Base-by-base conservation (phyloP, 2,329 filamentous ascomycete genomes). In the Dothistroma pini region DNA sequence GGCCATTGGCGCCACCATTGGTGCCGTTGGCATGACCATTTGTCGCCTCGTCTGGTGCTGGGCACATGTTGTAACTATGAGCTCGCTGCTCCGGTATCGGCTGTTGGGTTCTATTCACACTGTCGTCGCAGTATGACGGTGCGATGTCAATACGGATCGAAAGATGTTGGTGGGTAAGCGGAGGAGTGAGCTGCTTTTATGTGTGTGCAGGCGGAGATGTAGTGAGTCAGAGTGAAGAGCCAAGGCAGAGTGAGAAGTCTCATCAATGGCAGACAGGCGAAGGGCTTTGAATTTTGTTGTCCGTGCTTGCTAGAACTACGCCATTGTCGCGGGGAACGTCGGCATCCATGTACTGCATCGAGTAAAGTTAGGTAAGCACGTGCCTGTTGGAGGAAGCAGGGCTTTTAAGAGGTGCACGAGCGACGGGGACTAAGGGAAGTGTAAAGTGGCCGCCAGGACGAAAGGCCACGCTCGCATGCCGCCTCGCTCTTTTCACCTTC, bases 21-120 rank as follows among this genome's bases (percentile, higher is more conserved):
- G n/a, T 35, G 31, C 70, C 68, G 54, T 71, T 71, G 57, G 69
- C 60, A 62, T 66, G 60, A 67, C 70, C 72, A 63, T 74, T 72
- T 63, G 64, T 57, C 44, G 63, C 66, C 59, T 69, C 72, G 44
- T 71, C 70, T 65, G 67, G 66, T 56, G 62, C 62, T 49, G 71
- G 73, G 63, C 71, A 74, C 73, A 75, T 75, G 62, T 31, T 69
- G 54, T 58, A 31, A 34, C 48, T 38, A 32, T 35, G 51, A 34
- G 57, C 22, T 29, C 48, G 49, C 54, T 19, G 32, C 56, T 62
- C 61, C 61, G 63, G 29, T 60, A 62, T 65, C 59, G 65, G 61
- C 38, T 48, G 50, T 52, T 25, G 14, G 21, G 22, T 25, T 21
- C 31, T 32, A 12, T 19, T 48, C 31, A 29, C 57, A 22, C 29